Evolutionary conservation across 164 flowering plant genomes (phyloP), one percentile per base, ranked within the genome.

Genomic region (Santalum album): DNA sequence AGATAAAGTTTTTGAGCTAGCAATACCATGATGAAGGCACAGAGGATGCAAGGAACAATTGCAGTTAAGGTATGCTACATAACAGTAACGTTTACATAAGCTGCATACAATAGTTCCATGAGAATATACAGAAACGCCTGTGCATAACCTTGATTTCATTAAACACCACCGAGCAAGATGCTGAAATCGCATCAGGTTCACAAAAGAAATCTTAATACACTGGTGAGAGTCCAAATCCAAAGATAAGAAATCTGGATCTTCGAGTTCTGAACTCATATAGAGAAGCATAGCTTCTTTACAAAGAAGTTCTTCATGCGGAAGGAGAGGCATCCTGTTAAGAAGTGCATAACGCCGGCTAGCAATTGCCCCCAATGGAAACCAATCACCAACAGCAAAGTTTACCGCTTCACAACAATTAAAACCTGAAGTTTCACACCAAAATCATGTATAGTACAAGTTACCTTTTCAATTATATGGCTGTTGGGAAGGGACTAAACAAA

Each of bases 371-470:
- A 86, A 24, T 15, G 80, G 84, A 62, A 94, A 94, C 99, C 99
- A 94, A 67, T 94, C 95, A 55, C 90, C 90, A 65, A 75, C 67
- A 15, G 97, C 99, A 78, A 94, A 94, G 69, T 94, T 94, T 32
- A 94, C 99, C 27, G 99, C 99, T 71, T 94, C 99, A 7, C 96
- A 96, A 66, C 99, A 94, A 60, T 94, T 94, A 64, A 90, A 94
- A 59, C 99, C 99, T 94, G 64, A 14, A 63, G 7, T n/a, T 29
- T 22, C 2, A 49, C 27, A 49, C 16, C 12, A 10, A 15, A 38
- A 38, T 32, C 7, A 32, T 32, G 36, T n/a, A n/a, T n/a, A n/a
- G n/a, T n/a, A 32, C 12, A 32, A 6, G 36, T 32, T 32, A 6
- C n/a, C n/a, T n/a, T n/a, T n/a, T n/a, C n/a, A n/a, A n/a, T n/a